phyloP scores from a whole-genome alignment of 176 grass and related monocot genomes.

The Musa beccarii region DNA sequence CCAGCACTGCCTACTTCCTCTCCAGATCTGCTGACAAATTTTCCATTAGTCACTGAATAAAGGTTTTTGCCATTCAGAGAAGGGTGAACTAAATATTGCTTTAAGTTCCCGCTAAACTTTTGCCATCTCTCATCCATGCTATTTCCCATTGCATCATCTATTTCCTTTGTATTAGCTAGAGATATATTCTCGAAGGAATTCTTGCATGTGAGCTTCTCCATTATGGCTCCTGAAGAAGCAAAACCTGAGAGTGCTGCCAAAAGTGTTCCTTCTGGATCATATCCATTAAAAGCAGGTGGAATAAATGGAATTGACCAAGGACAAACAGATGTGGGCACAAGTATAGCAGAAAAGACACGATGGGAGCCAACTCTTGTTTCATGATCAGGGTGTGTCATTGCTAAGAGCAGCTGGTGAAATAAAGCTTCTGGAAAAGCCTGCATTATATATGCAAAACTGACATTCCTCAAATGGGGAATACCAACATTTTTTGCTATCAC shows the following conservation, averaged over 20 bases:
- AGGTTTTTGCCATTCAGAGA: constrained; percentile 19
- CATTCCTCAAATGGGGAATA: constrained; percentile 18
- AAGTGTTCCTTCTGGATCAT: constrained; percentile 38
- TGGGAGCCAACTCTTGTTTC: constrained; percentile 87
- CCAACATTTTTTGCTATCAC: constrained; percentile 2
- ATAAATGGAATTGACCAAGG: constrained; percentile 67
- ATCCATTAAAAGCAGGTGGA: constrained; percentile 45
- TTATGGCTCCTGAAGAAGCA: constrained; percentile 37
- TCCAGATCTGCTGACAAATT: background rate
- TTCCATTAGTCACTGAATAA: constrained; percentile 31
- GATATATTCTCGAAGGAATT: constrained; percentile 24
- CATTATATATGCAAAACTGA: constrained; percentile 21
- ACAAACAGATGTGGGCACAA: constrained; percentile 41
- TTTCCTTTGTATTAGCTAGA: constrained; percentile 23
- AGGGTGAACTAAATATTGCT: constrained; percentile 21
- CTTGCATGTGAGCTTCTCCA: constrained; percentile 25
- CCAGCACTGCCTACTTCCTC: constrained; percentile 10
- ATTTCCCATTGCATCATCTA: constrained; percentile 24
- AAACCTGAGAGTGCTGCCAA: constrained; percentile 67
- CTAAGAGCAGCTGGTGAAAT: constrained; percentile 83
- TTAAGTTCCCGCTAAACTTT: constrained; percentile 26
- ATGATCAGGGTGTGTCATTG: constrained; percentile 81
- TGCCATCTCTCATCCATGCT: constrained; percentile 19
- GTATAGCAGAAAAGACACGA: constrained; percentile 63
- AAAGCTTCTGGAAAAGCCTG: constrained; percentile 93